Percentiles rank a stretch among this genome's conserved stretches.
Evolutionary conservation across 345 rosid species (phyloP).

Genomic region (Limnanthes douglasii): DNA sequence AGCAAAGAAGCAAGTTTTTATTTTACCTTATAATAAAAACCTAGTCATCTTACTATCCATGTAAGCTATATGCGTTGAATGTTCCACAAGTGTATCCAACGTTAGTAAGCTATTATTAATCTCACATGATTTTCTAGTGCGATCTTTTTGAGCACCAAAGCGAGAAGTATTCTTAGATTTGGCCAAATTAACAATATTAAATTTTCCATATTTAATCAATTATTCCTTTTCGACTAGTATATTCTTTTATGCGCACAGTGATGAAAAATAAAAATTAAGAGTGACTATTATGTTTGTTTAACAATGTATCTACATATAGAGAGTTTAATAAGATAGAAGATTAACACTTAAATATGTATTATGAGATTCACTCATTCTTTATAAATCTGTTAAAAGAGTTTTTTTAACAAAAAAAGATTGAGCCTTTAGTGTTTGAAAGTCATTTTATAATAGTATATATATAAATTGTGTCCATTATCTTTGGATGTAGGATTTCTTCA

Average conservation of each 20-base stretch:
- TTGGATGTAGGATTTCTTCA: no score
- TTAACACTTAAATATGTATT: no score
- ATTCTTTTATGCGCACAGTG: conserved; percentile 66
- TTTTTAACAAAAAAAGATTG: no score
- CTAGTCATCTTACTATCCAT: conserved; percentile 98
- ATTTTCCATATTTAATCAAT: conserved; percentile 88
- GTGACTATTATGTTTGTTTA: conserved; percentile 90
- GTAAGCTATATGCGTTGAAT: conserved; percentile 90
- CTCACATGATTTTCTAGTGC: conserved; percentile 97
- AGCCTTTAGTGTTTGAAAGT: no score
- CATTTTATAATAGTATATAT: no score
- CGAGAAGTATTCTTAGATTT: conserved; percentile 90
- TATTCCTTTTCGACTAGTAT: conserved; percentile 75
- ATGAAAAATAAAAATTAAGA: conserved; percentile 91
- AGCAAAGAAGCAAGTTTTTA: conserved; percentile 92
- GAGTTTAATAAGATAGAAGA: no score
- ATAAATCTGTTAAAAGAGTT: no score
- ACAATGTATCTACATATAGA: conserved; percentile 84
- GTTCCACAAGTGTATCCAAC: conserved; percentile 89
- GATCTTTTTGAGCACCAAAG: conserved; percentile 82
- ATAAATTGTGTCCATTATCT: no score
- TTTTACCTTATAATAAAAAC: conserved; percentile 84
- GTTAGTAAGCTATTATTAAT: conserved; percentile 96
- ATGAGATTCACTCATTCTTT: no score
- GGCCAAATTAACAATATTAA: conserved; percentile 94